Evolutionary conservation across 495 filamentous ascomycete genomes (phyloP).

Genomic region (Hypoxylon lenormandii): DNA sequence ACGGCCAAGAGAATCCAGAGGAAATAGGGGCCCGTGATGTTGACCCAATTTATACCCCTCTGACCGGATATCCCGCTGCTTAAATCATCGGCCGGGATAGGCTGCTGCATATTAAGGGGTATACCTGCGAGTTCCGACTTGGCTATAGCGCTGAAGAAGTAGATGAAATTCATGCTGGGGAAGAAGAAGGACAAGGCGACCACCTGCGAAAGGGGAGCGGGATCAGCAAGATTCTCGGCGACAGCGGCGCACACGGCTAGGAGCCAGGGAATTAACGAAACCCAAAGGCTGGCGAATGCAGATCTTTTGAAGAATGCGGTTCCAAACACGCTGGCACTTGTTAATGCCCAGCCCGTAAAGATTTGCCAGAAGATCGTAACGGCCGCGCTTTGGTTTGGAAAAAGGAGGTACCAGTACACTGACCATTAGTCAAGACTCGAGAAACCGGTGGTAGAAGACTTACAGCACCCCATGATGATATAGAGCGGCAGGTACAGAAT

Average conservation of each 20-base stretch:
- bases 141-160: constrained; percentile 69
- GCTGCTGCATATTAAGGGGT: constrained; percentile 62
- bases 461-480: constrained; percentile 43
- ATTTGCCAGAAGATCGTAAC: constrained; percentile 69
- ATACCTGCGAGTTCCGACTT: constrained; percentile 66
- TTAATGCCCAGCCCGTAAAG: constrained; percentile 67
- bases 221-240: constrained; percentile 28
- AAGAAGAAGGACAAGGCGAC: constrained; percentile 70
- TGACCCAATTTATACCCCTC: constrained; percentile 44
- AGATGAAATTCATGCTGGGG: constrained; percentile 75
- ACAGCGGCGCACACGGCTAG: constrained; percentile 69
- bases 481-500: constrained; percentile 41
- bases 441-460: constrained; percentile 49
- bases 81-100: constrained; percentile 56
- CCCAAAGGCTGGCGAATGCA: constrained; percentile 71
- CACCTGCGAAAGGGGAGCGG: constrained; percentile 59
- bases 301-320: constrained; percentile 74
- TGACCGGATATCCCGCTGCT: constrained; percentile 7
- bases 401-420: constrained; percentile 60
- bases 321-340: constrained; percentile 70
- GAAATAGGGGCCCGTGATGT: constrained; percentile 64
- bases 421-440: constrained; percentile 65
- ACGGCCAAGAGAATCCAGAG: constrained; percentile 70
- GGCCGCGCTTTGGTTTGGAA: constrained; percentile 63
- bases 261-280: constrained; percentile 66